A percentile compares a stretch with the other conserved stretches of the same genome.
Evolutionary conservation across 371 early-diverging fungal species (phyloP).

Genomic region (Catenaria anguillulae): DNA sequence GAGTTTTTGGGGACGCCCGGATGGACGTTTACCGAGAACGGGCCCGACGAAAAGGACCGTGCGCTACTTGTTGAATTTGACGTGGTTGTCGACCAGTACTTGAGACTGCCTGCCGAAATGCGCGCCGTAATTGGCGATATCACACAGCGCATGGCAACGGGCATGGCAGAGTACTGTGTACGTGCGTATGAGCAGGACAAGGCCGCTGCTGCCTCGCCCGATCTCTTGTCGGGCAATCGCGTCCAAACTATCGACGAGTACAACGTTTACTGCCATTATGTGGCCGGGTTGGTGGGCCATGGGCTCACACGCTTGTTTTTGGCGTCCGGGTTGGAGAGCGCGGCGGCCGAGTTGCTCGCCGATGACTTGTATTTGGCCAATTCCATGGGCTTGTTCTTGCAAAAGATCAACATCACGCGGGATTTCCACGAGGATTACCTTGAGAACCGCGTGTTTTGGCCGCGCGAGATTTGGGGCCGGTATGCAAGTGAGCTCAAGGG

Average conservation of each 20-base stretch:
- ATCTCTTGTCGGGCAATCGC: constrained; percentile 40
- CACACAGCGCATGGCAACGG: constrained; percentile 75
- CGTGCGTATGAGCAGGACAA: constrained; percentile 6
- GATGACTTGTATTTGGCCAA: constrained; percentile 46
- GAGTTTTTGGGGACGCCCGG: constrained; percentile 58
- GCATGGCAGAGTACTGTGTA: constrained; percentile 75
- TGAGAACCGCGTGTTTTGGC: constrained; percentile 89
- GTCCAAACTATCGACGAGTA: constrained; percentile 69
- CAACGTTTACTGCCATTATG: constrained; percentile 92
- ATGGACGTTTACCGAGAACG: constrained; percentile 75
- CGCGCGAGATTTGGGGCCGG: constrained; percentile 69
- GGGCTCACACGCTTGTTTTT: constrained; percentile 82
- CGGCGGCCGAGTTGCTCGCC: constrained; percentile 10
- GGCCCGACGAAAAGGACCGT: constrained; percentile 86
- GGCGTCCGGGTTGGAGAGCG: constrained; percentile 63
- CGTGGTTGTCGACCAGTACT: constrained; percentile 74
- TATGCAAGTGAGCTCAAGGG: constrained; percentile 41
- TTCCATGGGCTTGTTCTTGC: constrained; percentile 86
- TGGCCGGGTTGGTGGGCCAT: constrained; percentile 89
- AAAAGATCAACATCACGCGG: constrained; percentile 91
- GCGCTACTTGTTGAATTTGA: constrained; percentile 71
- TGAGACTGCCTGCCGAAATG: constrained; percentile 49
- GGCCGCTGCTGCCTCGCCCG: constrained; percentile 19
- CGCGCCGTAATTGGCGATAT: constrained; percentile 80
- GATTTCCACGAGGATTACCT: constrained; percentile 79